A percentile compares a stretch with the other conserved stretches of the same genome.
These are phyloP conservation scores for Botrytis hyacinthi DNA, from an alignment of 2,329 filamentous ascomycete genomes.

Conservation along the genomic window DNA sequence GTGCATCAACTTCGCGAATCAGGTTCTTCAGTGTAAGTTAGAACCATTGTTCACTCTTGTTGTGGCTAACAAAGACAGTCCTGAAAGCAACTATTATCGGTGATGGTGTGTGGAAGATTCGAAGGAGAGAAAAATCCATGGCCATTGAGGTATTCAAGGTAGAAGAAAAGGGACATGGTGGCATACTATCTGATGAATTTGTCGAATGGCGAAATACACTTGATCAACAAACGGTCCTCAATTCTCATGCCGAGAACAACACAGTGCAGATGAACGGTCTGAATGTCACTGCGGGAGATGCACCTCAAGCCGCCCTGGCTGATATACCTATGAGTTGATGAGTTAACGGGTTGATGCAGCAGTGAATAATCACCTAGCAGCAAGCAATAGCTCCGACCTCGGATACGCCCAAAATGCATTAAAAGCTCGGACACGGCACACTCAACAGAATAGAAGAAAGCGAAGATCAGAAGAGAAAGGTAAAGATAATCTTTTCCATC, in stretches of 20 bases:
- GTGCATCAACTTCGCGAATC: conserved; percentile 85
- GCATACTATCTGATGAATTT: conserved; percentile 75
- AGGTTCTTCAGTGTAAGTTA: conserved; percentile 71
- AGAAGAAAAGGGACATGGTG: conserved; percentile 71
- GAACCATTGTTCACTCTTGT: not conserved
- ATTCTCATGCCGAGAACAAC: not conserved
- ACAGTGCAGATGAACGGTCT: not conserved
- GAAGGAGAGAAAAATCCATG: conserved; percentile 59
- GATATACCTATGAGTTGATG: not conserved
- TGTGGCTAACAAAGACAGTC: conserved; percentile 47
- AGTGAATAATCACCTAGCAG: conserved; percentile 4
- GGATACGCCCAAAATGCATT: not conserved
- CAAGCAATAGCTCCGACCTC: conserved; percentile 9
- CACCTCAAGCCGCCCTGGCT: not conserved
- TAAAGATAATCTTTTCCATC: not conserved
- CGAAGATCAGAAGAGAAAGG: not conserved
- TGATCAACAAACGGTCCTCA: not conserved
- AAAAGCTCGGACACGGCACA: not conserved
- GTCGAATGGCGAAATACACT: conserved; percentile 61
- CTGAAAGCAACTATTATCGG: conserved; percentile 58
- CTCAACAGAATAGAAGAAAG: not conserved
- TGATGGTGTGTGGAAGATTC: conserved; percentile 77
- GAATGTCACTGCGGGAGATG: not conserved
- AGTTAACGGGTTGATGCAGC: not conserved
- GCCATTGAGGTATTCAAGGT: conserved; percentile 72